A percentile compares a stretch with the other conserved stretches of the same genome.
Evolutionary conservation across 2,329 filamentous ascomycete species (phyloP).

Genomic region (Penicillium palitans): DNA sequence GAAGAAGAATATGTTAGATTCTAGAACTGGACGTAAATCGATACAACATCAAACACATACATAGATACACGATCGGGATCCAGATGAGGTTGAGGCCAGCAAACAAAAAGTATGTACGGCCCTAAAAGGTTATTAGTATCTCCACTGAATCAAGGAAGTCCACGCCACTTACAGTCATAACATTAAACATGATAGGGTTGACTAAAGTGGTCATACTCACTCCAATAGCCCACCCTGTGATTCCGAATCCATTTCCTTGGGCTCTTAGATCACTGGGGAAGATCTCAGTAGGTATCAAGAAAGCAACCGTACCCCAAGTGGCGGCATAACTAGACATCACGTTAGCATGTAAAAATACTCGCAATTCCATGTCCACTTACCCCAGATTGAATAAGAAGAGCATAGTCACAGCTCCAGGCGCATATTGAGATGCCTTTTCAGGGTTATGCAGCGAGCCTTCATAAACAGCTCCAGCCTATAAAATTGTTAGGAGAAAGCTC

Average conservation of each 20-base stretch:
- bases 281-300: slow-evolving; percentile 57
- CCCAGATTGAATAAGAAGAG: slow-evolving; percentile 45
- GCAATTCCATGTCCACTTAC: slow-evolving; percentile 7
- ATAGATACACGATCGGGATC: slow-evolving; percentile 53
- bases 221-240: slow-evolving; percentile 61
- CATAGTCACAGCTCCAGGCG: slow-evolving; percentile 51
- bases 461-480: slow-evolving; percentile 44
- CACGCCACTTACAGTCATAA: slow-evolving; percentile 30
- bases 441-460: slow-evolving; percentile 43
- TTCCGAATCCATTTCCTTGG: slow-evolving; percentile 61
- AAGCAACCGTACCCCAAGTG: slow-evolving; percentile 54
- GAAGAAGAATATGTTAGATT: slow-evolving; percentile 7
- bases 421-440: slow-evolving; percentile 39
- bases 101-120: slow-evolving; percentile 55
- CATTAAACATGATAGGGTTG: slow-evolving; percentile 53
- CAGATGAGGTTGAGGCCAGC: slow-evolving; percentile 54
- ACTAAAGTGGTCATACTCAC: slow-evolving; percentile 57
- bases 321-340: slow-evolving; percentile 45
- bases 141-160: background rate
- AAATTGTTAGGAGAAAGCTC: slow-evolving; percentile 11
- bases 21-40: too few relatives aligned
- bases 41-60: slow-evolving; percentile 7
- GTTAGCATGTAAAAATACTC: background rate
- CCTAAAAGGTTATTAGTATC: slow-evolving; percentile 23
- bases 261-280: slow-evolving; percentile 58